These are phyloP conservation scores for Rehmannia glutinosa DNA, from an alignment of 257 asterid genomes.

Conservation along the genomic window DNA sequence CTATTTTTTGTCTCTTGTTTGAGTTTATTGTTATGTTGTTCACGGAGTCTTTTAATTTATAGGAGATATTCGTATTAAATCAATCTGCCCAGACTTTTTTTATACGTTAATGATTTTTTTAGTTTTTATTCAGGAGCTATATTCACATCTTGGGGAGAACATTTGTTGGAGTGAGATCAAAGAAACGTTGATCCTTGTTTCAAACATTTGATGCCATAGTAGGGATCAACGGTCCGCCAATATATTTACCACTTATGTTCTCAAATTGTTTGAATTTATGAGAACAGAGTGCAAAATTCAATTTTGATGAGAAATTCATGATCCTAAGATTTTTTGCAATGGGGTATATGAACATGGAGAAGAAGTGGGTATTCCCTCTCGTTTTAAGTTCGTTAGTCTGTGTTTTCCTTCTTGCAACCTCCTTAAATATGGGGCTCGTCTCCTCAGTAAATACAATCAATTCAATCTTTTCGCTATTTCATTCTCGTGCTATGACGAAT, in stretches of 20 bases:
- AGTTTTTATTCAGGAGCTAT: not conserved
- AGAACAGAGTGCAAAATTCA: not conserved
- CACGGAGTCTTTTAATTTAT: not conserved
- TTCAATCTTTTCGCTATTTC: conserved; percentile 38
- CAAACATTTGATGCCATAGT: not conserved
- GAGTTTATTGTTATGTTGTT: no score
- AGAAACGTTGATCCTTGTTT: conserved; percentile 7
- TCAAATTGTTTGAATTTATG: not conserved
- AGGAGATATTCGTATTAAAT: not conserved
- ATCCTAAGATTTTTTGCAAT: conserved; percentile 25
- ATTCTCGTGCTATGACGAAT: conserved; percentile 18
- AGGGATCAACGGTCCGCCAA: conserved; percentile 1
- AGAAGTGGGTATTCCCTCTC: conserved; percentile 49
- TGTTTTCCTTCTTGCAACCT: conserved; percentile 34
- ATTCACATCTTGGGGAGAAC: no score
- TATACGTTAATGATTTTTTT: not conserved
- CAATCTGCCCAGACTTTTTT: not conserved
- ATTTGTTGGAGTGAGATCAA: conserved; percentile 9
- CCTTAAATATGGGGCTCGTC: conserved; percentile 41
- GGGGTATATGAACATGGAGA: conserved; percentile 45
- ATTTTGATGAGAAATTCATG: conserved; percentile 3
- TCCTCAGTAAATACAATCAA: conserved; percentile 35
- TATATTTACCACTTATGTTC: not conserved
- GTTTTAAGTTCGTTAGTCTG: conserved; percentile 30
- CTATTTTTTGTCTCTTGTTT: conserved; percentile 4